phyloP scores from a whole-genome alignment of 176 grass and related monocot species.

The Guadua angustifolia region DNA sequence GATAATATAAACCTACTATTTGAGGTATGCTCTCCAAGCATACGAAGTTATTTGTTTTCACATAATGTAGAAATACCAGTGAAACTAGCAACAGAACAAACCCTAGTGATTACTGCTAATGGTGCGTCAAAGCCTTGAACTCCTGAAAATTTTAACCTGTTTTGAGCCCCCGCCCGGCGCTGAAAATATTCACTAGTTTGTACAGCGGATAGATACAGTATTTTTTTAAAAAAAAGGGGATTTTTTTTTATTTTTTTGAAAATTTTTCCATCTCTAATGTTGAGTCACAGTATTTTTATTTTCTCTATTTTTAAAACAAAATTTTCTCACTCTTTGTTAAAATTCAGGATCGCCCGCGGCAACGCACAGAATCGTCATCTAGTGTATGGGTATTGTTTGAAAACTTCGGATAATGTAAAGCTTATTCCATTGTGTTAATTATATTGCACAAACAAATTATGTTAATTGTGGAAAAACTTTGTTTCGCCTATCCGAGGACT shows the following conservation, averaged over 20 bases:
- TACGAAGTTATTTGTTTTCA: not conserved
- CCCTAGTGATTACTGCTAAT: not conserved
- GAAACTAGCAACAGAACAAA: conserved; percentile 3
- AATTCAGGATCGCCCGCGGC: too few species aligned
- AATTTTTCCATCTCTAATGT: too few species aligned
- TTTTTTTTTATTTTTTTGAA: too few species aligned
- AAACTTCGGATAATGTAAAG: conserved; percentile 21
- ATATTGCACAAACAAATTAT: not conserved
- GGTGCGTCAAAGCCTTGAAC: not conserved
- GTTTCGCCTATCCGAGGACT: not conserved
- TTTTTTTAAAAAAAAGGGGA: too few species aligned
- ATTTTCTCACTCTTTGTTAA: too few species aligned
- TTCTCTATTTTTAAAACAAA: too few species aligned
- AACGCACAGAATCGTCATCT: too few species aligned
- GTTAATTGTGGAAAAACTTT: not conserved
- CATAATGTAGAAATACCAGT: not conserved
- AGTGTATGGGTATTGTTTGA: too few species aligned
- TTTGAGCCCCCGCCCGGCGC: too few species aligned
- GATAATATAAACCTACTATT: conserved; percentile 98
- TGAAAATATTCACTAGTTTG: too few species aligned
- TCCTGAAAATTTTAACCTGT: not conserved
- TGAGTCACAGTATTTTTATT: too few species aligned
- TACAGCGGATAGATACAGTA: too few species aligned
- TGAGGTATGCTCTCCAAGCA: conserved; percentile 65
- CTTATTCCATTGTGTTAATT: conserved; percentile 11